phyloP scores from a whole-genome alignment of 306 rosid species.

The Cicer chorassanicum region DNA sequence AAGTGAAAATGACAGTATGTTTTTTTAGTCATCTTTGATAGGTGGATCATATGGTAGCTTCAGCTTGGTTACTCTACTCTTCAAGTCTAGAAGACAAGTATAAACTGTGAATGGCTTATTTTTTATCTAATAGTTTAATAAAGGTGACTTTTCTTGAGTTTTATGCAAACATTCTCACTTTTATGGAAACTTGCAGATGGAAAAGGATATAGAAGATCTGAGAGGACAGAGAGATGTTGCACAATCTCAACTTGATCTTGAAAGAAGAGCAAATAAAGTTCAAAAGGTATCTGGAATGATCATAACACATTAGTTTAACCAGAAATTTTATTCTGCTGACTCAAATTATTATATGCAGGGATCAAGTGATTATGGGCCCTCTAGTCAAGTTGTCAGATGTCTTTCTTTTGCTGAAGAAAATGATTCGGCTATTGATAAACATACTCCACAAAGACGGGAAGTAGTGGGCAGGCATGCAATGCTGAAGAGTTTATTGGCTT shows the following conservation, averaged over 20 bases:
- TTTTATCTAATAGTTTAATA: not conserved
- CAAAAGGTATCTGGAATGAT: conserved; percentile 61
- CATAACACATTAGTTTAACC: conserved; percentile 16
- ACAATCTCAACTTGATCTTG: conserved; percentile 71
- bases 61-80: not conserved
- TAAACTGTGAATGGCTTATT: conserved; percentile 19
- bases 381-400: conserved; percentile 78
- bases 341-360: conserved; percentile 53
- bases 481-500: conserved; percentile 70
- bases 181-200: conserved; percentile 63
- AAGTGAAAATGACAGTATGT: conserved; percentile 37
- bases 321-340: conserved; percentile 39
- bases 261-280: conserved; percentile 56
- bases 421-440: conserved; percentile 50
- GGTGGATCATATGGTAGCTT: conserved; percentile 73
- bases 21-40: conserved; percentile 77
- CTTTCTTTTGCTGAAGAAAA: conserved; percentile 74
- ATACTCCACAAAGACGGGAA: conserved; percentile 55
- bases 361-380: conserved; percentile 61
- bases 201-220: conserved; percentile 79
- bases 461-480: conserved; percentile 60
- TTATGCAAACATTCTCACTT: conserved; percentile 1
- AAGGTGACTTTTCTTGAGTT: conserved; percentile 12
- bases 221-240: conserved; percentile 69
- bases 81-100: conserved; percentile 8